Base-by-base conservation (phyloP, 306 rosid species). In the Cicer arietinum region DNA sequence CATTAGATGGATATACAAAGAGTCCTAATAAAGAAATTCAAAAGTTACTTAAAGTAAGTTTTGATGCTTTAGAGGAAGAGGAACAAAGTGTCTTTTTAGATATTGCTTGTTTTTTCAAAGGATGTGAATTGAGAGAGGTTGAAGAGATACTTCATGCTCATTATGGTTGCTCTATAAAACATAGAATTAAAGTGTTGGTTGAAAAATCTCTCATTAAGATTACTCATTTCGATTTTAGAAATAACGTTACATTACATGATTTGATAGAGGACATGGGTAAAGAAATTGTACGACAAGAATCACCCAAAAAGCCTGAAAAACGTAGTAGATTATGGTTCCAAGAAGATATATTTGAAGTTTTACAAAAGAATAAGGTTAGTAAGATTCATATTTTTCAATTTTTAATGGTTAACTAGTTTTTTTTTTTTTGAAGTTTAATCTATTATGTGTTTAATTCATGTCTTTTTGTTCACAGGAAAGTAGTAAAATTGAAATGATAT, bases 231-330 rank as follows among this genome's bases (percentile, higher is more conserved):
- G 5, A 30, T 30, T 30, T 30, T 30, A 30, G 35, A 30, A 30
- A 30, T 3, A 30, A 30, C 7, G 10, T 43, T 4, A 43, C 16
- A 43, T 6, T 43, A 44, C 71, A 66, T 66, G 71, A 66, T 10
- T 17, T 66, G 71, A 44, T 66, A 6, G 40, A 66, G 2, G 17
- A 17, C 10, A 66, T 66, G 71, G 40, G 71, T 18, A 66, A 66
- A 20, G 71, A 66, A 66, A 37, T 75, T 18, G 52, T 75, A 0
- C 43, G 63, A 14, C 51, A 6, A 8, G 54, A 75, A 64, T 75
- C 79, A 20, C 44, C 56, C 0, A 2, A 10, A 17, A 35, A 14
- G 0, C 72, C 35, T 18, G 65, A 53, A 3, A 52, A 63, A 20
- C 45, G 65, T 0, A 51, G 73, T 41, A 51, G 79, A 64, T 64